Base-by-base conservation (phyloP, 352 stramenopile genomes). In the Phytopythium vexans region DNA sequence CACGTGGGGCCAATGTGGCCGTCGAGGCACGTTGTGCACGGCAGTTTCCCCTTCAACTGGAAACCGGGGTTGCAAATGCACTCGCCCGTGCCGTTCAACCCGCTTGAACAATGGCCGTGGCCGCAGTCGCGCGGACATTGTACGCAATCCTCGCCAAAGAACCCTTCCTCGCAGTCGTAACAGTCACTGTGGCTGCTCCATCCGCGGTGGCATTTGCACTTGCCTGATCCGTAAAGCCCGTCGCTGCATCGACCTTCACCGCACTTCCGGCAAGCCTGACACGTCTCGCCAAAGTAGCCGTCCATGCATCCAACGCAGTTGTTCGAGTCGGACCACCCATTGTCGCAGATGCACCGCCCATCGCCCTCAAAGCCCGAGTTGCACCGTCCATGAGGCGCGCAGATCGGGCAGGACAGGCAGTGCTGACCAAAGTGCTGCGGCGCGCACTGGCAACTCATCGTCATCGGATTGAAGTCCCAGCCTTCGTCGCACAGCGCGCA, bases 231-330 rank as follows among this genome's bases (percentile, higher is more conserved):
- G 11, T 72, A 70, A 27, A 94, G 60, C 0, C 82, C 84, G 53
- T 96, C 86, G 42, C 94, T 82, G 52, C 86, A 96, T 11, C 79
- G 67, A 4, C 84, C 84, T 72, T 86, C 62, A 11, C 84, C 86
- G 45, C 86, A 96, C 21, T 88, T 85, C 8, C 82, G 81, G 54
- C 86, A 96, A 8, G 68, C 7, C 3, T 79, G 54, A 50, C 86
- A 96, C 34, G 72, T 82, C 44, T 85, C 68, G 7, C 86, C 69
- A 50, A 75, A 96, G 54, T 94, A 96, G 12, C 84, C 79, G 36
- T 64, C 70, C 81, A 93, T 93, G 51, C 86, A 96, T 7, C 84
- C 82, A 40, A 94, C 86, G 51, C 86, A 96, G 47, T 93, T 92
- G 66, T 92, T 92, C 10, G 85, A 96, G 52, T 91, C 76, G 10